phyloP scores from a whole-genome alignment of 1,284 basidiomycete species.

The Boletus hoseneyae region DNA sequence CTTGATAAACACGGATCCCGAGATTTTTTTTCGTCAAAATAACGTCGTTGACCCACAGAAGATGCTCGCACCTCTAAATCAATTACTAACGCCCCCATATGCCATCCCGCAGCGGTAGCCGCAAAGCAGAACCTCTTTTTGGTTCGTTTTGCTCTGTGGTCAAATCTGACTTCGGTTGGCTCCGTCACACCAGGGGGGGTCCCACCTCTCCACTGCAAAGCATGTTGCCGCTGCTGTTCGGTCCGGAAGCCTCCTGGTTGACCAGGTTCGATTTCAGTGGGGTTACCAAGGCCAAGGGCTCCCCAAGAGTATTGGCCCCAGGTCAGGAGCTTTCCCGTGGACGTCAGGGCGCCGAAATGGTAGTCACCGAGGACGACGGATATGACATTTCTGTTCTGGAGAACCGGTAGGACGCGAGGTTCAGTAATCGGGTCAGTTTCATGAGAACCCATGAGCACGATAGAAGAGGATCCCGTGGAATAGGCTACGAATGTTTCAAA shows the following conservation, averaged over 20 bases:
- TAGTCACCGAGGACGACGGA: conserved; percentile 88
- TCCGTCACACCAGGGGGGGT: conserved; percentile 47
- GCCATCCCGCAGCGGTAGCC: conserved; percentile 82
- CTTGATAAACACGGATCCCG: conserved; percentile 7
- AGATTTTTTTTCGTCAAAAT: conserved; percentile 6
- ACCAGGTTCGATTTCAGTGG: conserved; percentile 46
- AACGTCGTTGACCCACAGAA: background rate
- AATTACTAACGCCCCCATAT: conserved; percentile 82
- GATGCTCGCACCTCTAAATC: conserved; percentile 59
- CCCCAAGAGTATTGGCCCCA: conserved; percentile 82
- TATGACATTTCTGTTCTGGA: conserved; percentile 75
- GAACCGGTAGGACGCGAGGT: conserved; percentile 62
- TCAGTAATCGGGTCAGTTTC: conserved; percentile 39
- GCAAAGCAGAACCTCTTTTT: conserved; percentile 72
- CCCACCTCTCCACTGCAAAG: conserved; percentile 28
- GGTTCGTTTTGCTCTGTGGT: conserved; percentile 45
- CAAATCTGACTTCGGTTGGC: conserved; percentile 72
- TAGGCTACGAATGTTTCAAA: conserved; percentile 80
- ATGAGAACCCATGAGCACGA: conserved; percentile 62
- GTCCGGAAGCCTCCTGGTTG: conserved; percentile 58
- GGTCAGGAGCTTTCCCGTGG: conserved; percentile 71
- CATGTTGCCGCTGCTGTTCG: conserved; percentile 35
- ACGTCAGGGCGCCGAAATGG: conserved; percentile 82
- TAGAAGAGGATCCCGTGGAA: conserved; percentile 62
- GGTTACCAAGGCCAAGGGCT: conserved; percentile 81